Conservation (phyloP, 768 basidiomycete genomes). For the Mycena belliarum region DNA sequence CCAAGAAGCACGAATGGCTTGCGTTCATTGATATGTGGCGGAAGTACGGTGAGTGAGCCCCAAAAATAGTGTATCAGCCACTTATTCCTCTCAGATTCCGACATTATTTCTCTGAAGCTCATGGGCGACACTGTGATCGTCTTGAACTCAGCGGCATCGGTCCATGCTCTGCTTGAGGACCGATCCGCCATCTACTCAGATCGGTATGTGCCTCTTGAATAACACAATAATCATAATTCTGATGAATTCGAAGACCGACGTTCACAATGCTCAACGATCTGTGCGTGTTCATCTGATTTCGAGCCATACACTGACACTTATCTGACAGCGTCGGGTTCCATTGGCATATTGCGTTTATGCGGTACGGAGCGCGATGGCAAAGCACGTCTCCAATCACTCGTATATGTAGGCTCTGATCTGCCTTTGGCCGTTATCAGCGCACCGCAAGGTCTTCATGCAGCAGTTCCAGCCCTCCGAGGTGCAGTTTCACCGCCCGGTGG, state of each 20-base stretch:
- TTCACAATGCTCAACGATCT: slow-evolving; percentile 17
- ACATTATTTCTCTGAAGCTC: slow-evolving; percentile 4
- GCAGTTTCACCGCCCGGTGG: slow-evolving; percentile 5
- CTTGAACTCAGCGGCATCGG: background rate
- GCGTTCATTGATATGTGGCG: slow-evolving; percentile 3
- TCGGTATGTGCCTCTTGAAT: no score
- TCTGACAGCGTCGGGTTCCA: background rate
- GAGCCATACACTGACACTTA: background rate
- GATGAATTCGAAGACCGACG: background rate
- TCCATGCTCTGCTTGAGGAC: slow-evolving; percentile 1
- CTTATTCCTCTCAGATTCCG: background rate
- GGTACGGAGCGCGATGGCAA: slow-evolving; percentile 9
- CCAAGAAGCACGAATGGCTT: slow-evolving; percentile 3
- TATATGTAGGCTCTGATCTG: background rate
- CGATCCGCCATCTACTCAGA: slow-evolving; percentile 12
- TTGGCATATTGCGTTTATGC: slow-evolving; percentile 4
- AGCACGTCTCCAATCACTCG: background rate
- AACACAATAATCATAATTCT: no score
- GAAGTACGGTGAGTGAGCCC: background rate
- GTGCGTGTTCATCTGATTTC: background rate
- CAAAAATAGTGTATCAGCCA: background rate
- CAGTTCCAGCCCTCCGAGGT: slow-evolving; percentile 15
- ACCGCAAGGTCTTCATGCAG: slow-evolving; percentile 13
- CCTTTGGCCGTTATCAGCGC: background rate
- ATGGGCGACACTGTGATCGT: slow-evolving; percentile 11